Percentiles rank a stretch among this genome's conserved stretches.
Conservation (phyloP, 257 asterid species). For the Fraxinus anomala region DNA sequence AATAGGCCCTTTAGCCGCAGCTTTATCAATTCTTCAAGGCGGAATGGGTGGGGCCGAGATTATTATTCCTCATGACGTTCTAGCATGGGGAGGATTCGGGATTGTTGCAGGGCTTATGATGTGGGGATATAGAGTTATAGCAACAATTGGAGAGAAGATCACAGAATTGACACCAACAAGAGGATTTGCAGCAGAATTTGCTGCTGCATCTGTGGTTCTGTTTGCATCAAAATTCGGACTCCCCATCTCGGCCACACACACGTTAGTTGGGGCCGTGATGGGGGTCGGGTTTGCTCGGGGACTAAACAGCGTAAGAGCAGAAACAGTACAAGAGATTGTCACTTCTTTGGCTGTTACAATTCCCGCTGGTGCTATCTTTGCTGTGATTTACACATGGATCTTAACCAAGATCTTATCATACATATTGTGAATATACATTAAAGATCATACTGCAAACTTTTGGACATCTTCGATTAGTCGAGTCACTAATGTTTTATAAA, state of each 20-base stretch:
- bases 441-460: constrained; percentile 29
- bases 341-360: constrained; percentile 89
- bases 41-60: constrained; percentile 58
- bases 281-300: constrained; percentile 96
- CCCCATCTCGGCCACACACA: constrained; percentile 92
- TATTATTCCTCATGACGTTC: constrained; percentile 72
- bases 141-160: constrained; percentile 90
- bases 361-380: constrained; percentile 81
- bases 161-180: constrained; percentile 90
- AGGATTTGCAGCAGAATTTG: constrained; percentile 95
- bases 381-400: constrained; percentile 80
- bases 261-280: constrained; percentile 97
- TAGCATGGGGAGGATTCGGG: constrained; percentile 98
- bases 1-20: constrained; percentile 89
- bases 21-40: constrained; percentile 76
- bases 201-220: constrained; percentile 89
- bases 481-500: not conserved
- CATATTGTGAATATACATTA: constrained; percentile 47
- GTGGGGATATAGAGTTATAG: constrained; percentile 89
- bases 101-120: constrained; percentile 83
- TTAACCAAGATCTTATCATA: constrained; percentile 61
- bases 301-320: constrained; percentile 85
- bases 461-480: not conserved
- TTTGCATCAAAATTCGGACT: constrained; percentile 81
- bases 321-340: constrained; percentile 82